Conservation (phyloP, 495 filamentous ascomycete genomes). For the Elaphomyces granulatus region DNA sequence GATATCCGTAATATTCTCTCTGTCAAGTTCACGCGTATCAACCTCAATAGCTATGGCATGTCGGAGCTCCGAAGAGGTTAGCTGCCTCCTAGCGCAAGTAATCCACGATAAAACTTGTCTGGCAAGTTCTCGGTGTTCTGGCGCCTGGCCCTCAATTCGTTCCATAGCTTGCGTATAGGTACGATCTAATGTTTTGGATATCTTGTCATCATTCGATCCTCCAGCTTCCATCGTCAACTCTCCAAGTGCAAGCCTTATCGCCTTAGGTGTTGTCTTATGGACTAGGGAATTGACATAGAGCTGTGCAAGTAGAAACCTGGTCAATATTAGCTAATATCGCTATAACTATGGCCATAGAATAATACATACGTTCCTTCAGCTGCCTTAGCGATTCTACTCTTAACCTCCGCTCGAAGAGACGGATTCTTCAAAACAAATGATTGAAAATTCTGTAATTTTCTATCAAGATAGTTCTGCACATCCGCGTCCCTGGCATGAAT, state of each 20-base stretch:
- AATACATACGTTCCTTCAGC: constrained; percentile 14
- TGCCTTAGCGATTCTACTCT: constrained; percentile 10
- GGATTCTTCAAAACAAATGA: constrained; percentile 10
- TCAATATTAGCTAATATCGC: neutral
- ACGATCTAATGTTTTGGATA: constrained; percentile 4
- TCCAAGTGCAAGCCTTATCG: constrained; percentile 10
- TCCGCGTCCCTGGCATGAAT: constrained; percentile 3
- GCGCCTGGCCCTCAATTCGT: constrained; percentile 21
- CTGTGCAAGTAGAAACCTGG: constrained; percentile 28
- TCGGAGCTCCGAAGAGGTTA: constrained; percentile 14
- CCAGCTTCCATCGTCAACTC: neutral
- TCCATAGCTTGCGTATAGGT: constrained; percentile 26
- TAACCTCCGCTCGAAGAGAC: constrained; percentile 12
- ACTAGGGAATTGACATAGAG: constrained; percentile 17
- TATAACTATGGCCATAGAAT: neutral
- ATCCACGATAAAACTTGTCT: constrained; percentile 14
- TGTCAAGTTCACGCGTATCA: constrained; percentile 7
- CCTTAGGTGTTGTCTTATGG: constrained; percentile 17
- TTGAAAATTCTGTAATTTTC: constrained; percentile 15
- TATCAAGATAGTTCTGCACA: constrained; percentile 18
- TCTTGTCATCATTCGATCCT: constrained; percentile 9
- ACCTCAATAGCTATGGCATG: constrained; percentile 24
- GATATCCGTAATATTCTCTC: constrained; percentile 13
- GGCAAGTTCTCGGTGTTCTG: constrained; percentile 15
- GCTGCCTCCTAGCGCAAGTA: constrained; percentile 8